These are phyloP conservation scores for Fragosphaeria purpurea DNA, from an alignment of 2,329 filamentous ascomycete species.

Conservation along the genomic window DNA sequence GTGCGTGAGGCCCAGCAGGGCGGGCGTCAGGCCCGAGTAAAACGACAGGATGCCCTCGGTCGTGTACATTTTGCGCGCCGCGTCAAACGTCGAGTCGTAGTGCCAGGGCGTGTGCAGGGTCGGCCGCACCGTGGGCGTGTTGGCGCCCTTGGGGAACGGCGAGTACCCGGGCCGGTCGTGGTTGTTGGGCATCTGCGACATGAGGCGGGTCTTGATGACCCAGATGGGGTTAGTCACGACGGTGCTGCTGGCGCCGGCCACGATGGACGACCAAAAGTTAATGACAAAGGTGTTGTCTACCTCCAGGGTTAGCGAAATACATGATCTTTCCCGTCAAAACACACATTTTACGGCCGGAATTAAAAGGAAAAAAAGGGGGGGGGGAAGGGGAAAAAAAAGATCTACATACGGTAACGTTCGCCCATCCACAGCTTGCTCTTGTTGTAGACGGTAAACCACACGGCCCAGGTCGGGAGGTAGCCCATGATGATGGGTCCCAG, in stretches of 20 bases:
- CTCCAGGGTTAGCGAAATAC: not conserved
- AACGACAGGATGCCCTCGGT: conserved; percentile 84
- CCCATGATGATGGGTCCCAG: conserved; percentile 90
- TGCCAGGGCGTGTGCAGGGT: conserved; percentile 68
- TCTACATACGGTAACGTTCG: conserved; percentile 3
- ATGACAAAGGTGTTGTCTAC: conserved; percentile 66
- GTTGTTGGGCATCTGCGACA: conserved; percentile 65
- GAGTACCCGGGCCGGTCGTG: conserved; percentile 37
- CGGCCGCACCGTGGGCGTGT: conserved; percentile 45
- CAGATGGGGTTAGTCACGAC: conserved; percentile 95
- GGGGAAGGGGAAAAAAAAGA: not conserved
- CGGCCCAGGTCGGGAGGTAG: conserved; percentile 95
- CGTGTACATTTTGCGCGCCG: conserved; percentile 89
- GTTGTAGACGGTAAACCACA: conserved; percentile 79
- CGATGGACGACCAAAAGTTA: conserved; percentile 80
- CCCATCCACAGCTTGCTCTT: conserved; percentile 9
- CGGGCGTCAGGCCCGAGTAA: conserved; percentile 89
- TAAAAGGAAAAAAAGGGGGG: not conserved
- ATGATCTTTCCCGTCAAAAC: no score
- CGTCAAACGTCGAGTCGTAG: conserved; percentile 81
- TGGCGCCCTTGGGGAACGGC: conserved; percentile 37
- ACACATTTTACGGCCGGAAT: not conserved
- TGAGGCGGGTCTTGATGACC: conserved; percentile 97
- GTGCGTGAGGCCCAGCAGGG: conserved; percentile 82
- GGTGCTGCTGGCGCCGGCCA: conserved; percentile 86